A percentile compares a stretch with the other conserved stretches of the same genome.
Conservation (phyloP, 495 filamentous ascomycete species). For the Lasiosphaeris hirsuta region DNA sequence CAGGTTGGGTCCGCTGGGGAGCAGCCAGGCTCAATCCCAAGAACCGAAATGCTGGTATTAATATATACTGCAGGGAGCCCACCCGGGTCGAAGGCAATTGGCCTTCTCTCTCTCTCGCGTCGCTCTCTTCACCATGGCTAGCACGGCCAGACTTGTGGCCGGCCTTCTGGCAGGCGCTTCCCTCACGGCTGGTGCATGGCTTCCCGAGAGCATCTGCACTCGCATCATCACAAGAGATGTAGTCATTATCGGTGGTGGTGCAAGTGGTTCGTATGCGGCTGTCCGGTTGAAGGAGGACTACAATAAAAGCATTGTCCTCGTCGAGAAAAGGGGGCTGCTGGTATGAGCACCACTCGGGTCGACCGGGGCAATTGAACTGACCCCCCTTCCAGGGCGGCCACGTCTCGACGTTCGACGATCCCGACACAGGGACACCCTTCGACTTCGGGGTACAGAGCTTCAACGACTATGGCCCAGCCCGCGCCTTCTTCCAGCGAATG, state of each 20-base stretch:
- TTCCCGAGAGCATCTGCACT: background rate
- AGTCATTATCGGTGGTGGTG: constrained; percentile 44
- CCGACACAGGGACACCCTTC: constrained; percentile 28
- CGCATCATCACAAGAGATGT: constrained; percentile 27
- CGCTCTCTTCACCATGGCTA: no score
- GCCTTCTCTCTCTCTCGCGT: no score
- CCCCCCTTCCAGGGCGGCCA: constrained; percentile 37
- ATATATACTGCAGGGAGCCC: no score
- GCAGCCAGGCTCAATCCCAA: no score
- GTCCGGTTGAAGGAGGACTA: constrained; percentile 40
- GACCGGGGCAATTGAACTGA: no score
- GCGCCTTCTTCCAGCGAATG: constrained; percentile 36
- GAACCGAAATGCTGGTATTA: no score
- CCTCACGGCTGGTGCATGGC: background rate
- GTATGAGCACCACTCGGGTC: constrained; percentile 22
- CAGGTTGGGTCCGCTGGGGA: no score
- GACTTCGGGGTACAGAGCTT: constrained; percentile 43
- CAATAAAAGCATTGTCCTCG: constrained; percentile 36
- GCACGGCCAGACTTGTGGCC: no score
- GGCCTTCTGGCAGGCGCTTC: background rate
- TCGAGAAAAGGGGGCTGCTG: constrained; percentile 38
- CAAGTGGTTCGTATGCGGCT: constrained; percentile 46
- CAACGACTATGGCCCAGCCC: constrained; percentile 26
- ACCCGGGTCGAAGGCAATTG: no score
- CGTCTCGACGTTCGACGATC: constrained; percentile 41